Percentiles rank a stretch among this genome's conserved stretches.
Conservation (phyloP, 352 stramenopile genomes). For the Globisporangium emineosum region DNA sequence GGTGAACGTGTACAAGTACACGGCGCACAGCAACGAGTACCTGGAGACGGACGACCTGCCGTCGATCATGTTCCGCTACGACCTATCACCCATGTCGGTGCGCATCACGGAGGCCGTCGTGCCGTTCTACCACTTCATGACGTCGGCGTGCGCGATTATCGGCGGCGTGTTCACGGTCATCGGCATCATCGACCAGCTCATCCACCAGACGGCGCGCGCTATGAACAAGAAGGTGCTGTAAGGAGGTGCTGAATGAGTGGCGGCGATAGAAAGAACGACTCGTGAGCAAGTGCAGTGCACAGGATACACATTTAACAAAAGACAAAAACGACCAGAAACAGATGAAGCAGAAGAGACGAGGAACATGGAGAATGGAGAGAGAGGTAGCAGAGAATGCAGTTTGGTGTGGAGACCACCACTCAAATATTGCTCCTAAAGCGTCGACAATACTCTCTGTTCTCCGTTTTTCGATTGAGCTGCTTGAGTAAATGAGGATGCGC, state of each 20-base stretch:
- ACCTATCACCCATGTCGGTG: conserved; percentile 92
- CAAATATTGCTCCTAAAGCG: not conserved
- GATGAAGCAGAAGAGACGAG: not conserved
- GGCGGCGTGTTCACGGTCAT: conserved; percentile 96
- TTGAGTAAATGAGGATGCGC: too few relatives aligned
- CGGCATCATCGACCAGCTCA: conserved; percentile 90
- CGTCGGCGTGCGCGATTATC: conserved; percentile 93
- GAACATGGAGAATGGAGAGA: not conserved
- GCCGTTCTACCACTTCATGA: conserved; percentile 96
- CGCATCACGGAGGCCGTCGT: conserved; percentile 91
- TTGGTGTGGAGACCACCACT: too few relatives aligned
- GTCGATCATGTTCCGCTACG: conserved; percentile 91
- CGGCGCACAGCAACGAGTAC: conserved; percentile 87
- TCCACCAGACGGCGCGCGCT: conserved; percentile 80
- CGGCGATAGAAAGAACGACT: not conserved
- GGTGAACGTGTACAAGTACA: conserved; percentile 90
- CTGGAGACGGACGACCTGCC: conserved; percentile 81
- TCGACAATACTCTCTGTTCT: not conserved
- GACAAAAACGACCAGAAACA: not conserved
- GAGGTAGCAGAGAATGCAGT: not conserved
- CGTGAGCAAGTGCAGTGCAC: not conserved
- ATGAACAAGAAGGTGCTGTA: conserved; percentile 91
- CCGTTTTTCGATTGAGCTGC: not conserved
- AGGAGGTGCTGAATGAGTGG: conserved; percentile 10
- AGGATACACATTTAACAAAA: not conserved